Percentiles rank a stretch among this genome's conserved stretches.
Conservation (phyloP, 768 basidiomycete species). For the Panaeolus cyanescens region DNA sequence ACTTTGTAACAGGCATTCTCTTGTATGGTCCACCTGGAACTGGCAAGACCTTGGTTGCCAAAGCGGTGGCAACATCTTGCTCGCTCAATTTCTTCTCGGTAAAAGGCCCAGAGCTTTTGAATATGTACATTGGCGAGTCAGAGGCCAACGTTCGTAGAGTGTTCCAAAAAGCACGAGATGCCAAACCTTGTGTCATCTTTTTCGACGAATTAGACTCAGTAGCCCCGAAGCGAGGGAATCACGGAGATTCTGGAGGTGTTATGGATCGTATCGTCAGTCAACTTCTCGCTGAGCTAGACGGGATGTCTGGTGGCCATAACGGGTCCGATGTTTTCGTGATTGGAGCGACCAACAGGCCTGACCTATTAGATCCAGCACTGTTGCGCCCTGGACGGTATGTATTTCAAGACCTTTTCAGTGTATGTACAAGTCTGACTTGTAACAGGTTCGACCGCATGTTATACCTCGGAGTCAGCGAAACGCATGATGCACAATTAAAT, state of each 20-base stretch:
- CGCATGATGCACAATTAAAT: slow-evolving; percentile 80
- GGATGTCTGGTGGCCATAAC: slow-evolving; percentile 68
- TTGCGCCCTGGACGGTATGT: slow-evolving; percentile 81
- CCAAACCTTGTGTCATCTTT: slow-evolving; percentile 93
- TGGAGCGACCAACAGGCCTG: slow-evolving; percentile 94
- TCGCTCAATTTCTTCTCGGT: slow-evolving; percentile 97
- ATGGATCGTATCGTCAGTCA: slow-evolving; percentile 99
- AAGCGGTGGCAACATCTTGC: slow-evolving; percentile 95
- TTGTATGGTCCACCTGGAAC: slow-evolving; percentile 96
- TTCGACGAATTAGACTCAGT: slow-evolving; percentile 96
- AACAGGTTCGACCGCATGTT: slow-evolving; percentile 94
- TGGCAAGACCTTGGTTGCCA: slow-evolving; percentile 93
- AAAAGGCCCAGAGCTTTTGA: slow-evolving; percentile 93
- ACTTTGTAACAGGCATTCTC: slow-evolving; percentile 63
- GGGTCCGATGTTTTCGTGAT: slow-evolving; percentile 87
- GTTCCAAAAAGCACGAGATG: slow-evolving; percentile 90
- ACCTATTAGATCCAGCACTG: slow-evolving; percentile 86
- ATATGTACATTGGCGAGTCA: slow-evolving; percentile 99
- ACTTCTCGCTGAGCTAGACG: slow-evolving; percentile 90
- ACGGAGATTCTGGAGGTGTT: slow-evolving; percentile 95
- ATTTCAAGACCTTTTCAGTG: not conserved
- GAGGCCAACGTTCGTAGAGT: slow-evolving; percentile 96
- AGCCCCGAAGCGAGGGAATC: slow-evolving; percentile 92
- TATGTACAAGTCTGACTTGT: slow-evolving; percentile 4
- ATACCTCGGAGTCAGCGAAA: slow-evolving; percentile 90